A percentile compares a stretch with the other conserved stretches of the same genome.
Conservation (phyloP, 1,284 basidiomycete genomes). For the Leucoagaricus sp. region DNA sequence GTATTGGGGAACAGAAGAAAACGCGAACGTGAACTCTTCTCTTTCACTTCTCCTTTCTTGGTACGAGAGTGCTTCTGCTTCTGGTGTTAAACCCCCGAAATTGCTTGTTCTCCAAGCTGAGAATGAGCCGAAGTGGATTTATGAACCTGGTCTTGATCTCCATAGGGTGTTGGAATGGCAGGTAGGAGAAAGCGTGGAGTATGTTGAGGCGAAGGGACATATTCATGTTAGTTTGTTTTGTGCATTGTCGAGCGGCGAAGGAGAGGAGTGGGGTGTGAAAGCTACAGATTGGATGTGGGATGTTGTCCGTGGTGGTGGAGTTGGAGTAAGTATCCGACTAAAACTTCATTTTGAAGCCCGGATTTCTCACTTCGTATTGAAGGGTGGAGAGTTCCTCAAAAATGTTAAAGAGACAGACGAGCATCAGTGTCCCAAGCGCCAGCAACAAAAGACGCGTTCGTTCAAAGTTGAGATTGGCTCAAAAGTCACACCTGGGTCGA, state of each 20-base stretch:
- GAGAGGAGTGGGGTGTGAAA: conserved; percentile 61
- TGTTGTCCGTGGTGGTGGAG: not conserved
- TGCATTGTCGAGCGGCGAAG: conserved; percentile 52
- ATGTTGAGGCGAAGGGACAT: conserved; percentile 48
- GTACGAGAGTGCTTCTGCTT: conserved; percentile 30
- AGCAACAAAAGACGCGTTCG: not conserved
- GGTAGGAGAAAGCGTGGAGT: conserved; percentile 27
- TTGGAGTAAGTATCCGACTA: not conserved
- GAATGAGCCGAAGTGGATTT: conserved; percentile 48
- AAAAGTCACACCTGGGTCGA: not conserved
- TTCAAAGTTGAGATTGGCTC: not conserved
- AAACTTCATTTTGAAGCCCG: not conserved
- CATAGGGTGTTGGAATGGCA: conserved; percentile 33
- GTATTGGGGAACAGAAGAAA: conserved; percentile 49
- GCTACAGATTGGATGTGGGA: conserved; percentile 40
- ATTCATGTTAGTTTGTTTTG: conserved; percentile 62
- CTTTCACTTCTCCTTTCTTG: conserved; percentile 27
- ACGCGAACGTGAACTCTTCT: conserved; percentile 41
- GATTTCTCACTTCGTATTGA: too few relatives aligned
- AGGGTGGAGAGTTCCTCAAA: too few relatives aligned
- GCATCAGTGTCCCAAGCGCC: not conserved
- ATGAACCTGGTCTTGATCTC: conserved; percentile 34
- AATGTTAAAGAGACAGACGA: not conserved
- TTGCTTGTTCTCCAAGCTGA: conserved; percentile 48
- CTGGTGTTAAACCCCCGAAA: conserved; percentile 35